These are phyloP conservation scores for Wickerhamomyces queroliae DNA, from an alignment of 805 yeast genomes.

Conservation along the genomic window DNA sequence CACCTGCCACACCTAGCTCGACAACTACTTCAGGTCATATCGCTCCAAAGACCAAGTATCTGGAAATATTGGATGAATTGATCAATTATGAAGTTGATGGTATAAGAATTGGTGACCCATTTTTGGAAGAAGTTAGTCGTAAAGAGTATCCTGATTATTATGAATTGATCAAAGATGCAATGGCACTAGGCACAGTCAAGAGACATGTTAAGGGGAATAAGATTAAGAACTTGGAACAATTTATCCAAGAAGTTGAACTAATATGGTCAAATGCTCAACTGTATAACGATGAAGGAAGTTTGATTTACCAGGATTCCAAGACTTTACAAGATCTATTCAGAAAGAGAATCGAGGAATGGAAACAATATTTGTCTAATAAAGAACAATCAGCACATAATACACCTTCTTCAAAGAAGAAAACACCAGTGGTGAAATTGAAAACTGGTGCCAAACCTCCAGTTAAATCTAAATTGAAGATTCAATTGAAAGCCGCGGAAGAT, in stretches of 20 bases:
- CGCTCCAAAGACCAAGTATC: conserved; percentile 14
- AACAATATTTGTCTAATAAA: too few species aligned
- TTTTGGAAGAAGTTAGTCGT: conserved; percentile 66
- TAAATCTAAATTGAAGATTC: conserved; percentile 8
- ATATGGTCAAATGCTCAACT: conserved; percentile 76
- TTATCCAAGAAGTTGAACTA: conserved; percentile 50
- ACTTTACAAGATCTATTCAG: conserved; percentile 50
- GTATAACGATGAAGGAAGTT: conserved; percentile 70
- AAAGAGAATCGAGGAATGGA: conserved; percentile 27
- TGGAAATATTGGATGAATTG: conserved; percentile 11
- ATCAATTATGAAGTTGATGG: conserved; percentile 22
- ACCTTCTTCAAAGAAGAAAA: conserved; percentile 3
- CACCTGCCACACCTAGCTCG: conserved; percentile 1
- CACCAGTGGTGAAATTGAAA: conserved; percentile 1
- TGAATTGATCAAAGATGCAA: conserved; percentile 64
- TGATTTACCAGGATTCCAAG: conserved; percentile 66
- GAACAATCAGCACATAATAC: conserved; percentile 3
- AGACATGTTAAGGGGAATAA: conserved; percentile 45
- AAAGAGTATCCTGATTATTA: conserved; percentile 78
- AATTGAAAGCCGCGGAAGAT: conserved; percentile 3
- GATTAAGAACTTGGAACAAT: conserved; percentile 50
- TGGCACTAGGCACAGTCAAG: conserved; percentile 59
- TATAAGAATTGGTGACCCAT: conserved; percentile 55
- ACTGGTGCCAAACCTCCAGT: conserved; percentile 1
- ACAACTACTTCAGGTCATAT: conserved; percentile 1